Evolutionary conservation across 1,284 basidiomycete genomes (phyloP).

Genomic region (Ustilago xerochloae): DNA sequence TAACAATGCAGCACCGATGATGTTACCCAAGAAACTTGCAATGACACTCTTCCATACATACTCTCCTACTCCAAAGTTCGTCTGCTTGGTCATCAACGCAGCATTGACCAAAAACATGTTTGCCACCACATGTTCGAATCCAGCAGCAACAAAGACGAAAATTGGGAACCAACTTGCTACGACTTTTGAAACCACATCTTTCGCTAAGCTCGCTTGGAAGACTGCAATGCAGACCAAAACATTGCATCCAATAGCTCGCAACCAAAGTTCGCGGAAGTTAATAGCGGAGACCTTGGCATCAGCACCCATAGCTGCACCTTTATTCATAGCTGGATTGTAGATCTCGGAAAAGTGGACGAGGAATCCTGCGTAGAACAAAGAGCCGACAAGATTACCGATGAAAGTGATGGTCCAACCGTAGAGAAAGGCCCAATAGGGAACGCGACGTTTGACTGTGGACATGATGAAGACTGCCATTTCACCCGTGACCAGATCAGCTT

Average conservation of each 20-base stretch:
- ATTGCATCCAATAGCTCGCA: conserved; percentile 81
- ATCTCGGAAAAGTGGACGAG: conserved; percentile 68
- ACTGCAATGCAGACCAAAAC: conserved; percentile 82
- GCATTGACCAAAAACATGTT: conserved; percentile 77
- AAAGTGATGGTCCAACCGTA: conserved; percentile 72
- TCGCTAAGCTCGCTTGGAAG: conserved; percentile 81
- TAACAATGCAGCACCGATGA: conserved; percentile 74
- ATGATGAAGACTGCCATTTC: conserved; percentile 60
- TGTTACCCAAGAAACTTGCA: conserved; percentile 77
- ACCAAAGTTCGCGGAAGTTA: conserved; percentile 73
- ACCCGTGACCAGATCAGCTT: conserved; percentile 56
- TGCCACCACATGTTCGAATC: conserved; percentile 75
- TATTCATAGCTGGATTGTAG: conserved; percentile 43
- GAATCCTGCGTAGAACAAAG: conserved; percentile 78
- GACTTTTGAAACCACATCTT: conserved; percentile 79
- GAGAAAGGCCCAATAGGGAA: conserved; percentile 56
- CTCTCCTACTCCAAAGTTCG: conserved; percentile 68
- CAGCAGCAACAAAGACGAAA: conserved; percentile 77
- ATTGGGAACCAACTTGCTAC: conserved; percentile 80
- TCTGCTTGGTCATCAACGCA: conserved; percentile 69
- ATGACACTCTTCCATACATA: conserved; percentile 80
- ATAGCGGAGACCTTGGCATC: conserved; percentile 42
- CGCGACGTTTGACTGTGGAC: conserved; percentile 52
- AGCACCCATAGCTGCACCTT: conserved; percentile 35
- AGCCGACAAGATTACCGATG: conserved; percentile 78